Percentiles rank a stretch among this genome's conserved stretches.
These are phyloP conservation scores for Forsythia suspensa DNA, from an alignment of 257 asterid genomes.

Conservation along the genomic window DNA sequence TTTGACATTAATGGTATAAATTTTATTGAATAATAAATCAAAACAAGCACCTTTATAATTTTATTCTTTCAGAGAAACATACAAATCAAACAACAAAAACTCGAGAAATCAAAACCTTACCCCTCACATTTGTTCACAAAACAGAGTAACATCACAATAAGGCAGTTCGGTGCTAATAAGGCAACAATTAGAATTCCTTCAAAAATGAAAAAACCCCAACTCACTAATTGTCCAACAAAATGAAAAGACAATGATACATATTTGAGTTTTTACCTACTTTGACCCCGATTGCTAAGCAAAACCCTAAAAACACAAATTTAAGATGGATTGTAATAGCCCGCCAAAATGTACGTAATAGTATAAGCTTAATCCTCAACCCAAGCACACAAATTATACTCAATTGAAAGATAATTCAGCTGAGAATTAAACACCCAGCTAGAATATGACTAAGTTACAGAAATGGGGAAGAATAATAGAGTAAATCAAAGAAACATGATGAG, in stretches of 20 bases:
- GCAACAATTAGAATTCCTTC: slow-evolving; percentile 23
- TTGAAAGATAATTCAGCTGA: no score
- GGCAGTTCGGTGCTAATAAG: slow-evolving; percentile 25
- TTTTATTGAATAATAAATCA: slow-evolving; percentile 19
- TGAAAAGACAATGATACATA: slow-evolving; percentile 37
- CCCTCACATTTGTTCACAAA: slow-evolving; percentile 18
- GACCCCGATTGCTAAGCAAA: slow-evolving; percentile 50
- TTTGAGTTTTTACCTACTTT: slow-evolving; percentile 60
- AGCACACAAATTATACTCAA: no score
- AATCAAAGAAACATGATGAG: no score
- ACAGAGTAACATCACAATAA: slow-evolving; percentile 15
- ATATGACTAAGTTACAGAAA: no score
- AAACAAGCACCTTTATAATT: neutral
- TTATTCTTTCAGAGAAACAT: neutral
- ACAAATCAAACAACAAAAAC: slow-evolving; percentile 13
- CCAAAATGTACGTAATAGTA: neutral
- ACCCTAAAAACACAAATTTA: slow-evolving; percentile 46
- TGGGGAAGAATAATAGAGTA: no score
- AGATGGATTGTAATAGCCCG: slow-evolving; percentile 44
- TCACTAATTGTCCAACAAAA: slow-evolving; percentile 29
- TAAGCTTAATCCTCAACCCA: no score
- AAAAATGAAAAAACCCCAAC: slow-evolving; percentile 23
- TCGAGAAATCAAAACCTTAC: slow-evolving; percentile 1
- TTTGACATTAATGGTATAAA: no score
- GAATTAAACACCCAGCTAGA: no score